phyloP scores from a whole-genome alignment of 495 filamentous ascomycete species.

The Neurospora hispaniola region DNA sequence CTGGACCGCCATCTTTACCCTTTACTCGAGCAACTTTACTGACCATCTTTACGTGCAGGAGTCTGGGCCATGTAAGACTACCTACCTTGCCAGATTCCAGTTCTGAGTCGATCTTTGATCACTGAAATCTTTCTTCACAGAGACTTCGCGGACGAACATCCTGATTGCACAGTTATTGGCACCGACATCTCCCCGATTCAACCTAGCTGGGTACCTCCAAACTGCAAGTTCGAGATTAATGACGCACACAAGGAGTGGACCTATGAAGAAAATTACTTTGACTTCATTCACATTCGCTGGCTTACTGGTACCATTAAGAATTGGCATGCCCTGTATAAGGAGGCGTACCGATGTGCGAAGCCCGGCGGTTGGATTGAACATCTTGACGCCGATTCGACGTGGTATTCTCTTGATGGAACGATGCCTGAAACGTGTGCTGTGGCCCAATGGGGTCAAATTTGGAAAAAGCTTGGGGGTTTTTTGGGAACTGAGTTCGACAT shows the following conservation, averaged over 20 bases:
- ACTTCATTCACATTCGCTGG: conserved; percentile 46
- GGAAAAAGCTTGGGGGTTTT: background rate
- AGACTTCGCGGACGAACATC: conserved; percentile 34
- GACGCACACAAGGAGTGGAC: conserved; percentile 39
- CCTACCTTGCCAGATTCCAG: background rate
- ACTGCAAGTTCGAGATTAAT: conserved; percentile 39
- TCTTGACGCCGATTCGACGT: background rate
- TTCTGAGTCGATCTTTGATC: background rate
- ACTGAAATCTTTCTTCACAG: conserved; percentile 10
- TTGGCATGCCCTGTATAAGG: conserved; percentile 31
- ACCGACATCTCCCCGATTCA: conserved; percentile 51
- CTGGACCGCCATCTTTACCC: background rate
- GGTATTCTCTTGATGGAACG: background rate
- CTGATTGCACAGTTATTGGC: conserved; percentile 40
- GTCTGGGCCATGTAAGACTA: background rate
- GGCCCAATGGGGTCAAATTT: background rate
- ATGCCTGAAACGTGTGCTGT: background rate
- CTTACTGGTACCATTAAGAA: conserved; percentile 39
- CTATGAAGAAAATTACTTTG: conserved; percentile 34
- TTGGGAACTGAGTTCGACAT: background rate
- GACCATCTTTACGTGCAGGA: background rate
- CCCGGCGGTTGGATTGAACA: conserved; percentile 27
- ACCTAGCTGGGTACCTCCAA: conserved; percentile 32
- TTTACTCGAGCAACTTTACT: background rate
- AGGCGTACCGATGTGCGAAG: conserved; percentile 22